Base-by-base conservation (phyloP, 106 monocot genomes). In the Dendrobium officinale region DNA sequence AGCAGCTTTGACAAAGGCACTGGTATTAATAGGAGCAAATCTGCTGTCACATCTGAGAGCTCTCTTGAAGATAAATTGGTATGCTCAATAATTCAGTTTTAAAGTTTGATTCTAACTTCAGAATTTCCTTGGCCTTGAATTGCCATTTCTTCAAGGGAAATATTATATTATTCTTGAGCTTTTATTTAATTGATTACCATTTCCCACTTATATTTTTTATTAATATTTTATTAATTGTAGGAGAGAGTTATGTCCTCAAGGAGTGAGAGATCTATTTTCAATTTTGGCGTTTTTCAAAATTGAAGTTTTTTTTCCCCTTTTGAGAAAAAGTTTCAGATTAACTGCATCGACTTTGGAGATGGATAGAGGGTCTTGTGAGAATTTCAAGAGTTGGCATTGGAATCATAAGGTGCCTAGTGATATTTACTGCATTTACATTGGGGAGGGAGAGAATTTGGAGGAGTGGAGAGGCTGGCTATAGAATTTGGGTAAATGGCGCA, bases 1-100 rank as follows among this genome's bases (percentile, higher is more conserved):
- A 74, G 18, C 43, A 74, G 42, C 74, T 74, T 88, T 80, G 77
- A 85, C 18, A 81, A 88, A 75, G 73, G 67, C 51, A 42, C 45
- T 79, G 55, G 58, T 77, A 64, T 26, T 72, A 42, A 54, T 44
- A 81, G n/a, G 55, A 75, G 80, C 64, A 42, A 81, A 15, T 73
- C 80, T 61, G 15, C 89, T 29, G 55, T 66, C 58, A 73, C 84
- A 77, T 77, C 82, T 56, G 90, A 90, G 81, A 77, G 44, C 72
- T 72, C 82, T 59, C n/a, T 78, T 26, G 92, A 89, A 76, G 92
- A 90, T 76, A 92, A 77, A 54, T 16, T 82, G 83, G 89, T 89
- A 89, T 76, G 20, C 74, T 74, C 74, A 72, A 18, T 42, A 42
- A 42, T 74, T 20, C 43, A 8, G 22, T n/a, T n/a, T n/a, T n/a